Conservation (phyloP, 108 stramenopile species). For the Cyclotella cryptica region DNA sequence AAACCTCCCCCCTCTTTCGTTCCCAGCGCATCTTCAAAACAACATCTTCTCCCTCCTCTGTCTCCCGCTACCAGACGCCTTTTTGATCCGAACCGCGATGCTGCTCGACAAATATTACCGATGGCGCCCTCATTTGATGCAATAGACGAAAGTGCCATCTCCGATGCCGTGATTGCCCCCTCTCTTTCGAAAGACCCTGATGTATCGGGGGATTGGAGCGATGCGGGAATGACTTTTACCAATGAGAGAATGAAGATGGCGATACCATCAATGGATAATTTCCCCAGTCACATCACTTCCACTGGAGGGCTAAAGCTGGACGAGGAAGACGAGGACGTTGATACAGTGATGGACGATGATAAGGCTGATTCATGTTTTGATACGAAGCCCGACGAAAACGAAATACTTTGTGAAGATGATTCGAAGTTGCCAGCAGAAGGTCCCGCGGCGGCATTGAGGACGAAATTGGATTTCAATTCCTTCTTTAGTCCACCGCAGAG, state of each 20-base stretch:
- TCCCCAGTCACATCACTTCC: conserved; percentile 18
- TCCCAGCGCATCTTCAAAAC: neutral
- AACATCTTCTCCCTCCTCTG: conserved; percentile 39
- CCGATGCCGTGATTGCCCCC: conserved; percentile 11
- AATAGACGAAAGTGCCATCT: conserved; percentile 17
- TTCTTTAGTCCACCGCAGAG: conserved; percentile 11
- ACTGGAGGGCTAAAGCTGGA: neutral
- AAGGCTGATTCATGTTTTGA: conserved; percentile 31
- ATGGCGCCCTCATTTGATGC: conserved; percentile 30
- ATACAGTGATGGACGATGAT: conserved; percentile 50
- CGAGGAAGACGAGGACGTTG: conserved; percentile 39
- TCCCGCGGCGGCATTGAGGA: conserved; percentile 46
- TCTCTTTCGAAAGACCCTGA: conserved; percentile 19
- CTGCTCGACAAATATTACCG: neutral
- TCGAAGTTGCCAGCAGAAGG: conserved; percentile 2
- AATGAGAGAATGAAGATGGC: conserved; percentile 20
- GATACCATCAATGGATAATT: neutral
- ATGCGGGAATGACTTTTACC: conserved; percentile 13
- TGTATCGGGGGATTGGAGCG: conserved; percentile 49
- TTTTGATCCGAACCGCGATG: conserved; percentile 23
- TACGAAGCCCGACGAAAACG: conserved; percentile 18
- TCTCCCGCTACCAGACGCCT: conserved; percentile 57
- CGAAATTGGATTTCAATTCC: conserved; percentile 75
- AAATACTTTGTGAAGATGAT: conserved; percentile 43
- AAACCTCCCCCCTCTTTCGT: conserved; percentile 8